Evolutionary conservation across 2,329 filamentous ascomycete genomes (phyloP), one percentile per base, ranked within the genome.

Genomic region (Neoascochyta sp.): DNA sequence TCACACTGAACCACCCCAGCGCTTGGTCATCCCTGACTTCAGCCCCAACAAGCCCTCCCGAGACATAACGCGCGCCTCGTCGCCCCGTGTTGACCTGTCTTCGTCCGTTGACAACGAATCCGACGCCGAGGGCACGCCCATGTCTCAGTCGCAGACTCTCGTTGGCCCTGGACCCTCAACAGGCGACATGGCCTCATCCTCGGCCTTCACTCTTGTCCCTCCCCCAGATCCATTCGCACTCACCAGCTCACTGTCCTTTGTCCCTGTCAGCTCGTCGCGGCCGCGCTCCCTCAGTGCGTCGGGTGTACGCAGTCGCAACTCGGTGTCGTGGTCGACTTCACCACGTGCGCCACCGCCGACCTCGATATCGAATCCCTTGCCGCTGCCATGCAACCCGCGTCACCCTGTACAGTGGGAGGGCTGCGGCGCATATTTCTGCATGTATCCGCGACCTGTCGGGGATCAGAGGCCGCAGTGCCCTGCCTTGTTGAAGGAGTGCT

Each of bases 391-490:
- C 29, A 54, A 61, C 28, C 57, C 60, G 16, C 48, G 57, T 3
- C 64, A 67, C 43, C 64, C 64, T 8, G 64, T 67, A 3, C 63
- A 66, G 28, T 67, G 64, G 64, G 52, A 64, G 43, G 64, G 64
- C 10, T 67, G 64, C 31, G 64, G 64, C 3, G 54, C 60, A 2
- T 66, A 65, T 39, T 67, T 65, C 32, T 67, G 64, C 36, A 62
- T 63, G 27, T 57, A 54, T 32, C 50, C 57, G 8, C 41, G 63
- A 15, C 58, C 61, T 3, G 52, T 63, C 9, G 63, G 64, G 14
- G 64, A 67, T 28, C 52, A 51, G 17, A 45, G 63, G 35, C 52
- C 52, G 16, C 52, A 58, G 23, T 66, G 63, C 31, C 58, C 49
- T 3, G 60, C 52, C 3, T 36, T 50, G 1, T 32, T 66, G 8